phyloP scores from a whole-genome alignment of 495 filamentous ascomycete genomes.

The Podospora tetraspora region DNA sequence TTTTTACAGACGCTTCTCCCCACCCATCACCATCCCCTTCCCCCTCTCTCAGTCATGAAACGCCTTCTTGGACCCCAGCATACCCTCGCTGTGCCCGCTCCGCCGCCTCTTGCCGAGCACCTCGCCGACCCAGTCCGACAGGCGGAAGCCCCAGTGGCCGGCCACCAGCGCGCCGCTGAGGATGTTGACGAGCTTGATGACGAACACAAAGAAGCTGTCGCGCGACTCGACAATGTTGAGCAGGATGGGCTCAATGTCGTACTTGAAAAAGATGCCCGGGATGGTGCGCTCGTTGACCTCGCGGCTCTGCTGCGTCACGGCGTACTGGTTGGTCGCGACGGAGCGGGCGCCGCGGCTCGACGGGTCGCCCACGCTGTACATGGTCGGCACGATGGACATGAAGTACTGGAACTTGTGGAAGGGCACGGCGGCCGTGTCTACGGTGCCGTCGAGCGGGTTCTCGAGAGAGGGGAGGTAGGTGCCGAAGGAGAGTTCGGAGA shows the following conservation, averaged over 20 bases:
- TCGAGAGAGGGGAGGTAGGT: conserved; percentile 87
- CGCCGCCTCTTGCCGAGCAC: conserved; percentile 45
- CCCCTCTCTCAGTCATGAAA: not conserved
- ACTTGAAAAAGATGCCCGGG: conserved; percentile 97
- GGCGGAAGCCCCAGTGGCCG: conserved; percentile 54
- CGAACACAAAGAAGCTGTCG: conserved; percentile 62
- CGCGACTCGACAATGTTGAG: conserved; percentile 79
- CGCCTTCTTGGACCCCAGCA: conserved; percentile 40
- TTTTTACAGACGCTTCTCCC: not conserved
- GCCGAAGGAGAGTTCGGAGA: conserved; percentile 94
- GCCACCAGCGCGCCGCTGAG: conserved; percentile 56
- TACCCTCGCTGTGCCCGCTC: conserved; percentile 50
- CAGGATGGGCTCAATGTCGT: conserved; percentile 94
- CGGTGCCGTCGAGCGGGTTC: conserved; percentile 91
- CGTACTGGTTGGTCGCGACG: conserved; percentile 96
- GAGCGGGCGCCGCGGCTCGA: conserved; percentile 34
- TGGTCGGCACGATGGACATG: conserved; percentile 92
- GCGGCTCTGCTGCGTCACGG: conserved; percentile 78
- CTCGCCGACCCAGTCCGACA: conserved; percentile 49
- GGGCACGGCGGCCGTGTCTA: conserved; percentile 63
- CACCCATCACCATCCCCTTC: conserved; percentile 15
- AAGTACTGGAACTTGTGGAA: conserved; percentile 99
- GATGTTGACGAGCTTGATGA: conserved; percentile 67
- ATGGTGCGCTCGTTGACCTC: conserved; percentile 62
- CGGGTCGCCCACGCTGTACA: conserved; percentile 63